A percentile compares a stretch with the other conserved stretches of the same genome.
Evolutionary conservation across 2,329 filamentous ascomycete species (phyloP).

Genomic region (Verruconis gallopava): DNA sequence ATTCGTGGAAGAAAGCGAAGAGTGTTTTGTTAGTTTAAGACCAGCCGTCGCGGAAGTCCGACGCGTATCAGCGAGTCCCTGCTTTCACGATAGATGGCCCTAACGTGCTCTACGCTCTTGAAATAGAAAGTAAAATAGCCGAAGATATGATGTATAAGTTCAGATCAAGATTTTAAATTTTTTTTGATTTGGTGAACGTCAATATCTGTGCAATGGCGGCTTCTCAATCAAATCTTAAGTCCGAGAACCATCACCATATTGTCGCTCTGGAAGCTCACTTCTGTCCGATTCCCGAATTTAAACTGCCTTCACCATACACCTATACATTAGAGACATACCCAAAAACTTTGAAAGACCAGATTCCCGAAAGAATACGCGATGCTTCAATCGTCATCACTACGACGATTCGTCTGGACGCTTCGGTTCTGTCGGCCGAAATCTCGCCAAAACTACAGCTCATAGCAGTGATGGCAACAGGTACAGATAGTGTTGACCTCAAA

Average conservation of each 20-base stretch:
- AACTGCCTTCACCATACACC: conserved; percentile 19
- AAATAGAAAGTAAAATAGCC: too few relatives aligned
- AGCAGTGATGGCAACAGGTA: conserved; percentile 27
- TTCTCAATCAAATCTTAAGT: neutral
- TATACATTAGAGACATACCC: conserved; percentile 22
- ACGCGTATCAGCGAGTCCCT: too few relatives aligned
- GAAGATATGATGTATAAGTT: neutral
- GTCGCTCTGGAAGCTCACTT: conserved; percentile 25
- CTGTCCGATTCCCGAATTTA: conserved; percentile 23
- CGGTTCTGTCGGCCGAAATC: conserved; percentile 17
- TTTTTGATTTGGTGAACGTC: neutral
- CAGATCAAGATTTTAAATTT: neutral
- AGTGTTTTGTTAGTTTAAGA: too few relatives aligned
- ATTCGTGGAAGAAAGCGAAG: conserved; percentile 1
- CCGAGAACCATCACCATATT: conserved; percentile 25
- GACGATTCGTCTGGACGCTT: conserved; percentile 21
- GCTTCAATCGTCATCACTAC: conserved; percentile 30
- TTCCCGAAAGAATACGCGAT: conserved; percentile 25
- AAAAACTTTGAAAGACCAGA: conserved; percentile 19
- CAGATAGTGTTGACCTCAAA: conserved; percentile 27
- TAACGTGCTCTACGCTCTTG: too few relatives aligned
- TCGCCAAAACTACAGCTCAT: conserved; percentile 27
- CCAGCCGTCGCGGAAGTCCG: too few relatives aligned
- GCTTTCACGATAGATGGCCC: too few relatives aligned
- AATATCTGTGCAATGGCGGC: neutral